phyloP scores from a whole-genome alignment of 768 basidiomycete genomes.

The Suillus decipiens region DNA sequence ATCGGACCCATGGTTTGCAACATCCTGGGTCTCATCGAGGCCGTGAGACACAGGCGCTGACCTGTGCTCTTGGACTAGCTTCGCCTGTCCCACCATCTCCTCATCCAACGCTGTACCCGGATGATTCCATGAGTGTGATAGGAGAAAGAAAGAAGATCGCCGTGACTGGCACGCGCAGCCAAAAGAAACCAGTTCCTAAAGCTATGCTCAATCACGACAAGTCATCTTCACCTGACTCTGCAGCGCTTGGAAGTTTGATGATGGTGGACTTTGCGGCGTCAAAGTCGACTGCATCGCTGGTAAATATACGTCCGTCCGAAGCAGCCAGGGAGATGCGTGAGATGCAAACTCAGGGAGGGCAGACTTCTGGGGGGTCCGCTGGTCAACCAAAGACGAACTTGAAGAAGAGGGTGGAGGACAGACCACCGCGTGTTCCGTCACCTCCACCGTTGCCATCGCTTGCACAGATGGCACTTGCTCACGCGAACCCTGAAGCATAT shows the following conservation, averaged over 20 bases:
- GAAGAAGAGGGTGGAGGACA: conserved; percentile 49
- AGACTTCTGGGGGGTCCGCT: conserved; percentile 21
- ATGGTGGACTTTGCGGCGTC: conserved; percentile 54
- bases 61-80: conserved; percentile 39
- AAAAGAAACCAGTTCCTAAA: conserved; percentile 37
- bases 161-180: conserved; percentile 26
- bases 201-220: conserved; percentile 18
- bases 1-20: conserved; percentile 24
- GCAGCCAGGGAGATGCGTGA: conserved; percentile 17
- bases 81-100: conserved; percentile 49
- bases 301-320: conserved; percentile 31
- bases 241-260: conserved; percentile 61
- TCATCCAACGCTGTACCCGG: conserved; percentile 66
- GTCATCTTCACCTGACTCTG: conserved; percentile 38
- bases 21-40: conserved; percentile 48
- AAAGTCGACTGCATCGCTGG: conserved; percentile 36
- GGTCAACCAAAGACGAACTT: conserved; percentile 25
- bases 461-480: conserved; percentile 74
- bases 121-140: conserved; percentile 68
- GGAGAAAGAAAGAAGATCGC: conserved; percentile 37
- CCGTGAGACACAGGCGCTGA: conserved; percentile 38
- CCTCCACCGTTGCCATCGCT: conserved; percentile 74
- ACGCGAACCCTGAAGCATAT: conserved; percentile 60
- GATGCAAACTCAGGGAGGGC: conserved; percentile 31
- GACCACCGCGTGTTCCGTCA: conserved; percentile 78